Evolutionary conservation across 1,284 basidiomycete species (phyloP).

Genomic region (Cutaneotrichosporon dermatis): DNA sequence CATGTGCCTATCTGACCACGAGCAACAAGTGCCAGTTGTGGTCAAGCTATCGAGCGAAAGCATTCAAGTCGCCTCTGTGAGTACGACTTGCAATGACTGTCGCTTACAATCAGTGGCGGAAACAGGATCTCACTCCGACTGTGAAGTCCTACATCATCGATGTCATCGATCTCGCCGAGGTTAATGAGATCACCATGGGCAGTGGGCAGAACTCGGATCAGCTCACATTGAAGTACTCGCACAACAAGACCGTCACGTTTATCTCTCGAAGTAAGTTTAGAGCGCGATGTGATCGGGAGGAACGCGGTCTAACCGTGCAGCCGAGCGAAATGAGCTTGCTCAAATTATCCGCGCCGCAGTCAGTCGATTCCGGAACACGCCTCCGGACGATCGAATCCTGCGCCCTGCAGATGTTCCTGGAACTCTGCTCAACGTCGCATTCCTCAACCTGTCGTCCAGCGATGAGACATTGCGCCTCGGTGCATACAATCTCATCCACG

Average conservation of each 20-base stretch:
- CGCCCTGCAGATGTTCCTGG: slow-evolving; percentile 77
- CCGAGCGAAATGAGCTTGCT: slow-evolving; percentile 65
- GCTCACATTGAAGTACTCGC: slow-evolving; percentile 65
- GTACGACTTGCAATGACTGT: neutral
- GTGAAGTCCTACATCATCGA: slow-evolving; percentile 46
- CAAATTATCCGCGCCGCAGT: slow-evolving; percentile 40
- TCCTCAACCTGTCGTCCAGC: slow-evolving; percentile 67
- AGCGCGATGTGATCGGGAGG: too few relatives aligned
- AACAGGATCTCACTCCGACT: slow-evolving; percentile 33
- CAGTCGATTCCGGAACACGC: slow-evolving; percentile 47
- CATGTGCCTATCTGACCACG: slow-evolving; percentile 38
- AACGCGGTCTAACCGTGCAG: slow-evolving; percentile 47
- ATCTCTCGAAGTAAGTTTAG: slow-evolving; percentile 32
- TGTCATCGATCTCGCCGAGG: slow-evolving; percentile 52
- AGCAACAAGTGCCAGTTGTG: slow-evolving; percentile 44
- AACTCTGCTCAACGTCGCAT: slow-evolving; percentile 72
- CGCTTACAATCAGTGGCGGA: slow-evolving; percentile 25
- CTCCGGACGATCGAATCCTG: slow-evolving; percentile 62
- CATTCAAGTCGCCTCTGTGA: slow-evolving; percentile 38
- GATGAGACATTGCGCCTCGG: slow-evolving; percentile 71
- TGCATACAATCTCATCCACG: slow-evolving; percentile 70
- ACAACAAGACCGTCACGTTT: slow-evolving; percentile 38
- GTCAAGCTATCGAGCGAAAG: slow-evolving; percentile 42
- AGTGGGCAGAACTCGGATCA: slow-evolving; percentile 64
- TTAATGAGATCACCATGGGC: slow-evolving; percentile 67